These are phyloP conservation scores for Colletotrichum euphorbiae DNA, from an alignment of 2,329 filamentous ascomycete genomes.

Conservation along the genomic window DNA sequence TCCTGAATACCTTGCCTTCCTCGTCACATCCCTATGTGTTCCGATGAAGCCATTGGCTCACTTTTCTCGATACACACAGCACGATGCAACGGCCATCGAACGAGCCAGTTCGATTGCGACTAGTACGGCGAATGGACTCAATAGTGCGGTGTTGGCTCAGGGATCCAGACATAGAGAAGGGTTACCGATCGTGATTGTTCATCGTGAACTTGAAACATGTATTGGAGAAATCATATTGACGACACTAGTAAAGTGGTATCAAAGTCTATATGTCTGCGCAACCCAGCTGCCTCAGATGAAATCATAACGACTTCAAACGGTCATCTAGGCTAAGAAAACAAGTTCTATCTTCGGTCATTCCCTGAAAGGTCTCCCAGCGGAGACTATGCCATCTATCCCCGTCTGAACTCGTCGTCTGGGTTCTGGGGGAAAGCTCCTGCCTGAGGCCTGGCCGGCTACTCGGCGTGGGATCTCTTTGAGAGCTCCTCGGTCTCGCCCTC, in stretches of 20 bases:
- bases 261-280: not conserved
- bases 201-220: not conserved
- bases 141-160: too few relatives aligned
- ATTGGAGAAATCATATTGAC: not conserved
- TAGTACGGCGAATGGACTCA: too few relatives aligned
- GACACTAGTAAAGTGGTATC: not conserved
- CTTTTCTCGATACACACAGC: too few relatives aligned
- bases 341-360: not conserved
- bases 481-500: not conserved
- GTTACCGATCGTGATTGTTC: too few relatives aligned
- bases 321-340: slow-evolving; percentile 7
- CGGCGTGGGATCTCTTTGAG: not conserved
- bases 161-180: too few relatives aligned
- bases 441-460: not conserved
- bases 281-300: slow-evolving; percentile 8
- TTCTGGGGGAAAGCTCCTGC: not conserved
- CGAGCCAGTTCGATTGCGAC: too few relatives aligned
- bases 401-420: slow-evolving; percentile 4
- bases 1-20: too few relatives aligned
- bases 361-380: not conserved
- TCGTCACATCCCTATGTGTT: too few relatives aligned
- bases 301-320: not conserved
- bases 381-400: not conserved
- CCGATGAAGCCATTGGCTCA: too few relatives aligned
- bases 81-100: too few relatives aligned